Conservation (phyloP, 129 eudicot genomes). For the Smallanthus sonchifolius region DNA sequence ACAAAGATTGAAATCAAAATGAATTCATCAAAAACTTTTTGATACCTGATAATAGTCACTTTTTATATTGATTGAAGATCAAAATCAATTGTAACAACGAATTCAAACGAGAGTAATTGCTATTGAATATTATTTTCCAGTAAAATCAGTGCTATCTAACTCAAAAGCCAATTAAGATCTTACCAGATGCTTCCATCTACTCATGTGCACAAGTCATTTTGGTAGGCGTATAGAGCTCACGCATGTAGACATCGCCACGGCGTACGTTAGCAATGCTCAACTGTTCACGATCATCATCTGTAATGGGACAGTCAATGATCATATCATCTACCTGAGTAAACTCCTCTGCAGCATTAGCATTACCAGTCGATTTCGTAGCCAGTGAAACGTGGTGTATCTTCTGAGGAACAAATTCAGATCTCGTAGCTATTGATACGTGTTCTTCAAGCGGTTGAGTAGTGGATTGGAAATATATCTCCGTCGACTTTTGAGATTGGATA, state of each 20-base stretch:
- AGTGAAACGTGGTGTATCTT: conserved; percentile 7
- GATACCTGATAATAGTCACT: not conserved
- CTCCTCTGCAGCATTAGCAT: conserved; percentile 4
- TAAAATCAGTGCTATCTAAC: not conserved
- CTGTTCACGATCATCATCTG: conserved; percentile 13
- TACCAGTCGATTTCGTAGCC: conserved; percentile 8
- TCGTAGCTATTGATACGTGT: conserved; percentile 15
- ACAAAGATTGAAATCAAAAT: too few species aligned
- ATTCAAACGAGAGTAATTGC: not conserved
- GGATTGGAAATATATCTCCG: not conserved
- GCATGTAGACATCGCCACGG: conserved; percentile 15
- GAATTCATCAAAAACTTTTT: too few species aligned
- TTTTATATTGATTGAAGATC: not conserved
- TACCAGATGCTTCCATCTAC: conserved; percentile 2
- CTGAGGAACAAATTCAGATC: not conserved
- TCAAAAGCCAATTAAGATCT: conserved; percentile 9
- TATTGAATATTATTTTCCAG: not conserved
- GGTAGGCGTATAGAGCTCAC: conserved; percentile 24
- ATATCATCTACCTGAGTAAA: conserved; percentile 22
- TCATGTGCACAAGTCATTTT: conserved; percentile 20
- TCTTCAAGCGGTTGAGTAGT: conserved; percentile 10
- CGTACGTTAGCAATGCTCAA: conserved; percentile 23
- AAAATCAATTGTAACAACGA: not conserved
- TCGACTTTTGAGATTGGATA: not conserved
- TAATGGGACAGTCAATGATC: conserved; percentile 21